Base-by-base conservation (phyloP, 1,139 yeast genomes). In the Blastobotrys petasosporus region DNA sequence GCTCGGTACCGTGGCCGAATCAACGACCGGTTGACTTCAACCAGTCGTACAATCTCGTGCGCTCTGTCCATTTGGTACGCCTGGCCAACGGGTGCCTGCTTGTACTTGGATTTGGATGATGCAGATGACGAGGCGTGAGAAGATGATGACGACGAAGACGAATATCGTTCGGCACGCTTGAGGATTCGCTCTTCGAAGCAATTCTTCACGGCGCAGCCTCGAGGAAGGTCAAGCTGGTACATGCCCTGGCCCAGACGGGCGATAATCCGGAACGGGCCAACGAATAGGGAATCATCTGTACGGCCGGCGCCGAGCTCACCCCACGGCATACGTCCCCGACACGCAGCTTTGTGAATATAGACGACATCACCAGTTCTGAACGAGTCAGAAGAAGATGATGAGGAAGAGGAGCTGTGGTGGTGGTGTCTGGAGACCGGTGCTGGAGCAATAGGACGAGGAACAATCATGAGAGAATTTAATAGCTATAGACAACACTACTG, bases 11-110 rank as follows among this genome's bases (percentile, higher is more conserved):
- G 31, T 15, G 41, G 47, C 37, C 43, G 35, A 2, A 42, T 37
- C 17, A 42, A 32, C 11, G 38, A 41, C 11, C 23, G 31, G 11
- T 41, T 31, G 2, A 41, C 45, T 15, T 42, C 45, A 2, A 42
- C 45, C 15, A 42, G 30, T 15, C 41, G 31, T 3, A 42, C 33
- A 32, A 42, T 42, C 29, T 42, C 45, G 31, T 42, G 36, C 10
- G 45, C 45, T 10, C 45, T 9, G 33, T 42, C 45, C 45, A 42
- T 42, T 16, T 42, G 45, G 23, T 37, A 42, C 15, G 45, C 45
- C 23, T 42, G 45, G 8, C 45, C 45, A 1, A 28, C 33, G 9
- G 45, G 45, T 2, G 45, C 45, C 16, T 42, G n/a, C 16, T 37
- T 42, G 20, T 23, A 25, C 6, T 38, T 7, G 12, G 28, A 16